Conservation (phyloP, 495 filamentous ascomycete genomes). For the Aspergillus taichungensis region DNA sequence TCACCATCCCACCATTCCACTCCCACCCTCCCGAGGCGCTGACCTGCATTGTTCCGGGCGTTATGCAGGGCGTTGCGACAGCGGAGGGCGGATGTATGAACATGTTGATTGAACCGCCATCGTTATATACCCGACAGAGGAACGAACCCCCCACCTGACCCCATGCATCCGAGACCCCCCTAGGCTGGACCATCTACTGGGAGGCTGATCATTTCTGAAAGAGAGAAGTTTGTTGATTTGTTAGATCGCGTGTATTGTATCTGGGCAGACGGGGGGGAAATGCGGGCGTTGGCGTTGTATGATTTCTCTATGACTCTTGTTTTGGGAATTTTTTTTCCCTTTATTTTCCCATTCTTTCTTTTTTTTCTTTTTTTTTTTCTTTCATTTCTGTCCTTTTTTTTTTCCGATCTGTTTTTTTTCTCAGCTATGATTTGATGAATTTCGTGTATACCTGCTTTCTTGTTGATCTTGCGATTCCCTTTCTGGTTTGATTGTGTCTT, state of each 20-base stretch:
- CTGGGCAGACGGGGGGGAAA: slow-evolving; percentile 9
- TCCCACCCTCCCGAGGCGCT: neutral
- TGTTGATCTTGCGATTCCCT: slow-evolving; percentile 3
- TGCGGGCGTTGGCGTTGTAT: too few species aligned
- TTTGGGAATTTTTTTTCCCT: slow-evolving; percentile 10
- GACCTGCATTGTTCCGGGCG: slow-evolving; percentile 35
- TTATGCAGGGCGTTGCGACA: slow-evolving; percentile 33
- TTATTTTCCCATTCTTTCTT: slow-evolving; percentile 14
- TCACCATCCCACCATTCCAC: too few species aligned
- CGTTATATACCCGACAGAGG: slow-evolving; percentile 1
- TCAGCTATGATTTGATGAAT: slow-evolving; percentile 11
- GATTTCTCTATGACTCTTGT: too few species aligned
- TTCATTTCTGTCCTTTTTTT: slow-evolving; percentile 12
- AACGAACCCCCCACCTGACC: slow-evolving; percentile 17
- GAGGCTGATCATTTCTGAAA: slow-evolving; percentile 15
- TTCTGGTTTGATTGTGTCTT: slow-evolving; percentile 1
- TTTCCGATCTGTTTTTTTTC: slow-evolving; percentile 7
- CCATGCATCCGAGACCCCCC: slow-evolving; percentile 22
- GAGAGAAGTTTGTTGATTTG: slow-evolving; percentile 28
- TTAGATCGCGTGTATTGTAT: slow-evolving; percentile 45
- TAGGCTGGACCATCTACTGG: slow-evolving; percentile 25
- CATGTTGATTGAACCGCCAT: slow-evolving; percentile 30
- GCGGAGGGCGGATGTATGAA: slow-evolving; percentile 40
- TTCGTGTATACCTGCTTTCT: slow-evolving; percentile 7
- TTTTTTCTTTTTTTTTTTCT: slow-evolving; percentile 6